These are phyloP conservation scores for Moringa oleifera DNA, from an alignment of 345 rosid genomes.

Conservation along the genomic window DNA sequence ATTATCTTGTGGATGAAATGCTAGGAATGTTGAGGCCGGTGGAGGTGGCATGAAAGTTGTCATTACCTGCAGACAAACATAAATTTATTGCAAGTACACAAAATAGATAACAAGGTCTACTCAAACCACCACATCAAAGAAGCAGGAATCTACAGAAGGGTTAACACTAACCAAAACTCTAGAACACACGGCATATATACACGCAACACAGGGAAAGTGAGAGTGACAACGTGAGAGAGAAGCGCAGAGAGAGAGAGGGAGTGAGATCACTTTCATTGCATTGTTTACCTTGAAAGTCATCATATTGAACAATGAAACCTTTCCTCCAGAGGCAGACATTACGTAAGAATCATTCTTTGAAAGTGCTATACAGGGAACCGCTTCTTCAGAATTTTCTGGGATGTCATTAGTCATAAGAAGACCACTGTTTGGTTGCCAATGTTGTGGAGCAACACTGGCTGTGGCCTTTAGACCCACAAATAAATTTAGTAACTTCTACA, in stretches of 20 bases:
- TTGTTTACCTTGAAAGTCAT: slow-evolving; percentile 79
- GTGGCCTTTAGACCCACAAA: slow-evolving; percentile 81
- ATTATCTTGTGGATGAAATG: slow-evolving; percentile 85
- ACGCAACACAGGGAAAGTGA: no score
- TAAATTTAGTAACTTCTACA: no score
- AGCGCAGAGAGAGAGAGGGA: no score
- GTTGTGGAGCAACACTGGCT: slow-evolving; percentile 62
- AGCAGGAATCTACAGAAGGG: no score
- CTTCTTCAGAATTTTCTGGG: slow-evolving; percentile 70
- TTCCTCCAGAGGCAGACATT: slow-evolving; percentile 92
- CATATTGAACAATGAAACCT: slow-evolving; percentile 87
- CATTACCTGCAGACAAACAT: slow-evolving; percentile 57
- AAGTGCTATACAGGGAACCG: slow-evolving; percentile 85
- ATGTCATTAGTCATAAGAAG: slow-evolving; percentile 81
- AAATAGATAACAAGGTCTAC: no score
- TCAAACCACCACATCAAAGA: no score
- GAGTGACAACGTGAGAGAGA: no score
- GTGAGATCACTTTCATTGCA: no score
- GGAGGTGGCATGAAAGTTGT: slow-evolving; percentile 83
- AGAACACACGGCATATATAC: no score
- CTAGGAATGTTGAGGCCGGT: slow-evolving; percentile 79
- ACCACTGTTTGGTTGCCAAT: slow-evolving; percentile 92
- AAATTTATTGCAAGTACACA: no score
- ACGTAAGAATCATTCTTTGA: slow-evolving; percentile 91
- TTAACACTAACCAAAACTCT: no score